Base-by-base conservation (phyloP, 2,329 filamentous ascomycete genomes). In the Pseudogymnoascus sp. region DNA sequence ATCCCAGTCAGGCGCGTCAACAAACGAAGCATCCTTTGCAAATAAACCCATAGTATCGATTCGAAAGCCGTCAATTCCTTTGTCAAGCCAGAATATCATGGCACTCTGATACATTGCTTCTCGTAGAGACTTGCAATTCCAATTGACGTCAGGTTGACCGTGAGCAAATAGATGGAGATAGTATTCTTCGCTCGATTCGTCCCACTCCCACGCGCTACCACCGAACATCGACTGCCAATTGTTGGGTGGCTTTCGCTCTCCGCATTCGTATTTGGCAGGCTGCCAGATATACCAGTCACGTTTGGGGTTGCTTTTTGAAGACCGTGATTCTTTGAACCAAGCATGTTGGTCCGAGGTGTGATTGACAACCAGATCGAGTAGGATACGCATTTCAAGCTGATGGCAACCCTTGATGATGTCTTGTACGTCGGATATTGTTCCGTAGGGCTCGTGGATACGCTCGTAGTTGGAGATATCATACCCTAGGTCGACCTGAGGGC, bases 91-190 rank as follows among this genome's bases (percentile, higher is more conserved):
- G 73, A 93, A 95, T 33, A 83, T 82, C 83, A 93, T 89, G 4
- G 88, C 81, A n/a, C 83, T 82, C 33, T 87, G 80, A 72, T 91
- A 89, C 5, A 93, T 85, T 1, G 89, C 89, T 59, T 83, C 77
- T 15, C 89, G 82, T 0, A 88, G 83, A 8, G 82, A 83, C 0
- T 80, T 79, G 64, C 87, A 89, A 70, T 93, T 88, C 89, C 89
- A 95, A 75, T 95, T 95, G n/a, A 95, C 79, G 69, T 95, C 91
- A 0, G 91, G 90, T 72, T 93, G 90, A 67, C 89, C 85, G 4
- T 82, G 82, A 5, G 87, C 85, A 73, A 91, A 96, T 11, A 95
- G 79, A 66, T 89, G 86, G 0, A 93, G 83, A 70, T 91, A 93
- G 73, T 91, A 93, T 74, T 93, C 87, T 57, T 81, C 79, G 0